phyloP scores from a whole-genome alignment of 805 yeast genomes.

The Nakazawaea wyomingensis region DNA sequence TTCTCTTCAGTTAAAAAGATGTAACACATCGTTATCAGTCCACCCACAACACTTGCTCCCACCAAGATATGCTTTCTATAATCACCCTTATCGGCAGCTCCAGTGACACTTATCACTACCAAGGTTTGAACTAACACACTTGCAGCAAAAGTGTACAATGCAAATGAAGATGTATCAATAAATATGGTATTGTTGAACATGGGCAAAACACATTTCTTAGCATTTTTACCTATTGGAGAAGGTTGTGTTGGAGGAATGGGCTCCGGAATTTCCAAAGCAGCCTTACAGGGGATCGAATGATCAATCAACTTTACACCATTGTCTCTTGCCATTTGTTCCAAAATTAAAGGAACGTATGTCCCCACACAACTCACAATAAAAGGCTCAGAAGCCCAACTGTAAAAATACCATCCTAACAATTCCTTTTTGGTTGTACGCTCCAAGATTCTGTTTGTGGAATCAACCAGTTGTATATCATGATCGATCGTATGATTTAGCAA shows the following conservation, averaged over 20 bases:
- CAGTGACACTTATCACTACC: conserved; percentile 67
- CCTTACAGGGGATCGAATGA: conserved; percentile 49
- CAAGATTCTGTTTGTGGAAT: not conserved
- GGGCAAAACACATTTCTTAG: conserved; percentile 28
- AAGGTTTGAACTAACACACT: conserved; percentile 72
- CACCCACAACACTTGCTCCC: conserved; percentile 55
- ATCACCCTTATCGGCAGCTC: conserved; percentile 61
- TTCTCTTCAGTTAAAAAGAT: conserved; percentile 31
- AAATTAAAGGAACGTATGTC: conserved; percentile 66
- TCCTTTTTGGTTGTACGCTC: conserved; percentile 31
- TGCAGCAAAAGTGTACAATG: conserved; percentile 65
- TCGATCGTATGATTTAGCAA: not conserved
- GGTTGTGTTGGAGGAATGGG: conserved; percentile 26
- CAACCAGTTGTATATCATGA: no score
- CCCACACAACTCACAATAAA: conserved; percentile 76
- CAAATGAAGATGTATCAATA: conserved; percentile 70
- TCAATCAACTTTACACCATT: conserved; percentile 64
- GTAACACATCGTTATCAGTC: conserved; percentile 45
- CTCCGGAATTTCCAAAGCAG: conserved; percentile 26
- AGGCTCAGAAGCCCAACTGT: conserved; percentile 75
- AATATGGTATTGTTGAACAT: conserved; percentile 27
- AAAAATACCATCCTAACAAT: conserved; percentile 64
- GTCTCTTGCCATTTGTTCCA: conserved; percentile 67
- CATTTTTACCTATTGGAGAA: conserved; percentile 16
- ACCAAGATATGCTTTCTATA: conserved; percentile 54